Conservation (phyloP, 345 rosid species). For the Clarkia xantiana region DNA sequence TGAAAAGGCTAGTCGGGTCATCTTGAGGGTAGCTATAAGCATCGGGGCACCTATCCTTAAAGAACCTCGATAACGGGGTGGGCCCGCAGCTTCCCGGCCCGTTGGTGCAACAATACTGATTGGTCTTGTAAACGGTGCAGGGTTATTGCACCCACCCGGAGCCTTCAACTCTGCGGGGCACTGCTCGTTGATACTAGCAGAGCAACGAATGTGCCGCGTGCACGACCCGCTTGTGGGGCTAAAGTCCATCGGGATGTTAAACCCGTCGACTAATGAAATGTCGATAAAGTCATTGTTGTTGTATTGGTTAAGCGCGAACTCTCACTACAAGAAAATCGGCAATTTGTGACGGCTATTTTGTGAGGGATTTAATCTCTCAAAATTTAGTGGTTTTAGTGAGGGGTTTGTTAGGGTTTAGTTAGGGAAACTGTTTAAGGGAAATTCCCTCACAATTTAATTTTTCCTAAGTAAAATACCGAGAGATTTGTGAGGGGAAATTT, state of each 20-base stretch:
- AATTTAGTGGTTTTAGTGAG: no score
- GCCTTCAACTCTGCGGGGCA: constrained; percentile 29
- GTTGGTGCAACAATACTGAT: constrained; percentile 29
- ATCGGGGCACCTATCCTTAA: constrained; percentile 14
- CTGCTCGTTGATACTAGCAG: constrained; percentile 39
- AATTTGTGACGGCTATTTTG: no score
- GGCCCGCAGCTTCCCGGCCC: constrained; percentile 8
- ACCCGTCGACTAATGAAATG: constrained; percentile 38
- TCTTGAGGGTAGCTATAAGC: constrained; percentile 22
- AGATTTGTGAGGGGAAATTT: no score
- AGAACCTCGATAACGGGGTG: constrained; percentile 11
- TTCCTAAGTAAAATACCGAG: no score
- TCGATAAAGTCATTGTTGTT: constrained; percentile 27
- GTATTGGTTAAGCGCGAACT: constrained; percentile 43
- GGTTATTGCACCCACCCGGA: constrained; percentile 20
- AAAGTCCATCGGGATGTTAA: constrained; percentile 41
- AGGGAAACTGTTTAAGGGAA: no score
- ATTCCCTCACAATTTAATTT: no score
- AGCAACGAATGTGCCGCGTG: constrained; percentile 19
- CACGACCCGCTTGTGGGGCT: constrained; percentile 18
- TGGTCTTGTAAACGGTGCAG: constrained; percentile 38
- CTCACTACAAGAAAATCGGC: no score
- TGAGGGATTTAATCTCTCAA: no score
- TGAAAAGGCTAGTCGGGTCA: constrained; percentile 18
- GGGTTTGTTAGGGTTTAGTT: no score